Conservation (phyloP, 176 grass and related monocot genomes). For the Echinochloa phyllopogon region DNA sequence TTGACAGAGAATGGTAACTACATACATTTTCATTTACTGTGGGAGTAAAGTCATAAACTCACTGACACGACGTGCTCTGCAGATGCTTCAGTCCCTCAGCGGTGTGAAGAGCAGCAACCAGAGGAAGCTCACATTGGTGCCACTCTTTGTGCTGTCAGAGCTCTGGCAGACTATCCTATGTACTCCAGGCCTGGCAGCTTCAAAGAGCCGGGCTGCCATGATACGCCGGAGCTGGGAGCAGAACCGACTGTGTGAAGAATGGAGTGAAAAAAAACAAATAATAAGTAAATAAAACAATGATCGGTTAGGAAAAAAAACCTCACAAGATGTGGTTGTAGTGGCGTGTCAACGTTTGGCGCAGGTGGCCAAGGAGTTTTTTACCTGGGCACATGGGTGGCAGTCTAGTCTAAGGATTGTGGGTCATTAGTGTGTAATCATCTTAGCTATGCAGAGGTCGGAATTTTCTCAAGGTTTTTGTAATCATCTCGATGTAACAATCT, state of each 20-base stretch:
- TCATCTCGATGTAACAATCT: no score
- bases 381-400: no score
- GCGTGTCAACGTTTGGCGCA: no score
- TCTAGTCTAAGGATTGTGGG: no score
- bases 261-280: background rate
- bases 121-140: background rate
- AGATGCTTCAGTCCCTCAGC: slow-evolving; percentile 2
- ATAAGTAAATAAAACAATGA: background rate
- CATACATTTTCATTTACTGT: no score
- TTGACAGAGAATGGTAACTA: slow-evolving; percentile 21
- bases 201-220: slow-evolving; percentile 2
- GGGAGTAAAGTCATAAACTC: background rate
- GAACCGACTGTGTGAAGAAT: slow-evolving; percentile 22
- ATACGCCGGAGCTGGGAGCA: background rate
- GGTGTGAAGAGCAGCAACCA: background rate
- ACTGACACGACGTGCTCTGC: slow-evolving; percentile 19
- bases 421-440: no score
- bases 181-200: slow-evolving; percentile 44
- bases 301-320: no score
- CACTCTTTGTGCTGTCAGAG: background rate
- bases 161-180: slow-evolving; percentile 16
- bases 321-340: no score
- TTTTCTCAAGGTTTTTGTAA: no score
- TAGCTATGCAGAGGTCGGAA: no score
- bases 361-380: no score